Conservation (phyloP, 768 basidiomycete genomes). For the Kwoniella mangroviensis region DNA sequence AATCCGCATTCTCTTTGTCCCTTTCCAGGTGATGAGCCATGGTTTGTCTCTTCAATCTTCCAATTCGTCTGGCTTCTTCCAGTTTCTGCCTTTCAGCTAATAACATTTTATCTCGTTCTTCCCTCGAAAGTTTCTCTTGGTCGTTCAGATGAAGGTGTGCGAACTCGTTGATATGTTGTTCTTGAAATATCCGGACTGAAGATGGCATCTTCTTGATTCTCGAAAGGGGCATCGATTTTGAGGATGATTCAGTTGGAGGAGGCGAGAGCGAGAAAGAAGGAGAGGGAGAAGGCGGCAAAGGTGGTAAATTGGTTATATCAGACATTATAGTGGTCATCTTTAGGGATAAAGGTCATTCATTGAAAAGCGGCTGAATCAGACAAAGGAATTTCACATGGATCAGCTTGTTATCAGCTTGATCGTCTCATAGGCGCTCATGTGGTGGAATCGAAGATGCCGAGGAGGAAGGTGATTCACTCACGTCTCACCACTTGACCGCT, state of each 20-base stretch:
- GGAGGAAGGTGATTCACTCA: neutral
- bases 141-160: conserved; percentile 37
- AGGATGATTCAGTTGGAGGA: neutral
- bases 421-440: neutral
- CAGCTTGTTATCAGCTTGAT: neutral
- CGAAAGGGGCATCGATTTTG: conserved; percentile 5
- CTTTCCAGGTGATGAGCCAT: conserved; percentile 10
- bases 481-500: conserved; percentile 4
- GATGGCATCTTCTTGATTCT: conserved; percentile 11
- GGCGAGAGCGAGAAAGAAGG: conserved; percentile 4
- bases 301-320: conserved; percentile 12
- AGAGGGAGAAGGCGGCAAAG: conserved; percentile 3
- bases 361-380: conserved; percentile 9
- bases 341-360: neutral
- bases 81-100: conserved; percentile 27
- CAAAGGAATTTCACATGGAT: conserved; percentile 1
- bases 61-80: conserved; percentile 34
- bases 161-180: conserved; percentile 35
- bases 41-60: conserved; percentile 33
- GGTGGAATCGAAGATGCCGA: neutral
- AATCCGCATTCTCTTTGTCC: conserved; percentile 6
- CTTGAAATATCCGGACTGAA: conserved; percentile 33
- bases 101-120: conserved; percentile 21
- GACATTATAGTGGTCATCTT: conserved; percentile 8
- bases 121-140: conserved; percentile 12